Conservation (phyloP, 371 early-diverging fungal genomes). For the Parasitella parasitica region DNA sequence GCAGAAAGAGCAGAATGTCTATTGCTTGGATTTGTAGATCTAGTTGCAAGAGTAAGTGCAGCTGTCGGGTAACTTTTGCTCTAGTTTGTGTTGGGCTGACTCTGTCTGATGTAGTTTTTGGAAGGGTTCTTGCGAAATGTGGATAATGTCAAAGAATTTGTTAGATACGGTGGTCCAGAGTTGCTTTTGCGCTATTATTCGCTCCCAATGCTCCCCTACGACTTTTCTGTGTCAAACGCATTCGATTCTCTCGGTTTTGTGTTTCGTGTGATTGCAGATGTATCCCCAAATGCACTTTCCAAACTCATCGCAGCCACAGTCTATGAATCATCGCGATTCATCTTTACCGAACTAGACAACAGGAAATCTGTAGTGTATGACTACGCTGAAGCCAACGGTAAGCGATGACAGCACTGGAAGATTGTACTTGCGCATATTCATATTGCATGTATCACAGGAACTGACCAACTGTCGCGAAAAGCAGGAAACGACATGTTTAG, state of each 20-base stretch:
- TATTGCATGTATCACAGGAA: background rate
- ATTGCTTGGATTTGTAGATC: constrained; percentile 20
- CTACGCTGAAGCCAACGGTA: constrained; percentile 53
- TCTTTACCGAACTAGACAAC: constrained; percentile 29
- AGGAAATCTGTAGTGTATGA: constrained; percentile 35
- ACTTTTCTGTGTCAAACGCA: constrained; percentile 66
- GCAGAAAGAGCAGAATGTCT: constrained; percentile 37
- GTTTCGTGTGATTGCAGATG: constrained; percentile 69
- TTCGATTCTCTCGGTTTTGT: constrained; percentile 73
- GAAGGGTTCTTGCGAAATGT: constrained; percentile 84
- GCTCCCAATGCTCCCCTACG: constrained; percentile 72
- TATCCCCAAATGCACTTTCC: constrained; percentile 47
- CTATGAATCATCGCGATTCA: constrained; percentile 36
- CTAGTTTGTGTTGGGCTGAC: background rate
- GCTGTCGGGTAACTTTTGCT: background rate
- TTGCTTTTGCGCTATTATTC: constrained; percentile 66
- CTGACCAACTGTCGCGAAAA: background rate
- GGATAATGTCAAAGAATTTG: constrained; percentile 70
- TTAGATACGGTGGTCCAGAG: constrained; percentile 64
- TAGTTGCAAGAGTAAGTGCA: constrained; percentile 26
- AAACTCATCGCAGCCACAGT: constrained; percentile 49
- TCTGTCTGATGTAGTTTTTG: constrained; percentile 54
- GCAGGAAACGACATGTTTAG: constrained; percentile 13
- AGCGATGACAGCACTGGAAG: background rate
- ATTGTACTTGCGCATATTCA: background rate